phyloP scores from a whole-genome alignment of 2,329 filamentous ascomycete genomes.

The Bipolaris bicolor region DNA sequence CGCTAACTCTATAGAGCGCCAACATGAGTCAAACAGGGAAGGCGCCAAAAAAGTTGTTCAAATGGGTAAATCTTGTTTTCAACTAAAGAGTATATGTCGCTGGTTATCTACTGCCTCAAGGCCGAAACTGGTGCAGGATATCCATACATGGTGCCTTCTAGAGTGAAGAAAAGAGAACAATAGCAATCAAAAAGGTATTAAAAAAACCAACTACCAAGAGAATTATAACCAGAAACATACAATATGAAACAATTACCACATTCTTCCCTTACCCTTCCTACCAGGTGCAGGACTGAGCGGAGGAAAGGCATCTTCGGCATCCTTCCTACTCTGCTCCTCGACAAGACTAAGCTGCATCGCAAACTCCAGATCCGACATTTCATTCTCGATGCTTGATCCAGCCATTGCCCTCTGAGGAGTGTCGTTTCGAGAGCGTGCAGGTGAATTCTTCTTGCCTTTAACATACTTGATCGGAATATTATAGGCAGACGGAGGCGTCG shows the following conservation, averaged over 20 bases:
- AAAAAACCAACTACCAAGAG: not conserved
- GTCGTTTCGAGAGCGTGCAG: conserved; percentile 29
- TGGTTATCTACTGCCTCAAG: not conserved
- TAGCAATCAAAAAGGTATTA: not conserved
- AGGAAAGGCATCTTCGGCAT: conserved; percentile 36
- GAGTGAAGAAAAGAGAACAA: not conserved
- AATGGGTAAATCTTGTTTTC: not conserved
- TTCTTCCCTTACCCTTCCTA: conserved; percentile 40
- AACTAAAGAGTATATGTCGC: not conserved
- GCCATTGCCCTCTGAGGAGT: conserved; percentile 39
- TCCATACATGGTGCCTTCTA: not conserved
- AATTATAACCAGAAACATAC: not conserved
- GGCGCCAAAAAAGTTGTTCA: conserved; percentile 5
- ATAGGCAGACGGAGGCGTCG: conserved; percentile 32
- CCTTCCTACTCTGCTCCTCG: conserved; percentile 60
- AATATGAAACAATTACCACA: conserved; percentile 19
- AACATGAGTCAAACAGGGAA: not conserved
- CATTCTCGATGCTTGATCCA: conserved; percentile 48
- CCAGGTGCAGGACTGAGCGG: conserved; percentile 32
- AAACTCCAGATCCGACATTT: conserved; percentile 65
- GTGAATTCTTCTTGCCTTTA: conserved; percentile 45
- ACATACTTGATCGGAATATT: conserved; percentile 56
- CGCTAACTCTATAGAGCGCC: conserved; percentile 3
- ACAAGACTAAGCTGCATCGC: conserved; percentile 67
- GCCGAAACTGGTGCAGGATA: not conserved